Base-by-base conservation (phyloP, 1,284 basidiomycete genomes). In the Moniliella sp. region DNA sequence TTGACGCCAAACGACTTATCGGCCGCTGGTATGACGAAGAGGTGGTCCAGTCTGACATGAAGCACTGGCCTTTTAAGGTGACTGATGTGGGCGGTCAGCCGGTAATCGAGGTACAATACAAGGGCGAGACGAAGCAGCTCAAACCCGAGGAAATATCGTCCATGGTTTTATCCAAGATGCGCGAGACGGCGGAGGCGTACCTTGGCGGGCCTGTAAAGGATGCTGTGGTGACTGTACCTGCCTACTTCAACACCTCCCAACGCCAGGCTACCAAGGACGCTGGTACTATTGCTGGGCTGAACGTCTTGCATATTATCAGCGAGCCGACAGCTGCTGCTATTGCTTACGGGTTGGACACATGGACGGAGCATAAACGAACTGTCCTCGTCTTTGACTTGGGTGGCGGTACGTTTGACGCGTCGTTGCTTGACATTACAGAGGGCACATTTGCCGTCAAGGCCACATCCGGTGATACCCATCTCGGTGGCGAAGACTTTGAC, bases 371-470 rank as follows among this genome's bases (percentile, higher is more conserved):
- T 21, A 54, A 97, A 73, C 84, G 84, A 70, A 93, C 88, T 63
- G 88, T 99, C 41, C 75, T 99, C 63, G 94, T 99, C 65, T 99
- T 93, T 73, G 88, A 99, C 71, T 72, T 99, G 43, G 88, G 88
- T 63, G 88, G 88, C 72, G n/a, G 91, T 61, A 73, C 71, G 42
- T 73, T 73, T 65, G 71, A 72, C 68, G 70, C 72, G 40, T 73
- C 71, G 36, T 66, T 73, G 40, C 65, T 73, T 34, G 67, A 69
- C 61, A 71, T 73, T 62, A 66, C 67, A 34, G 70, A 68, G 66
- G 86, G 84, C 65, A 84, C 94, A 65, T 97, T 94, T 68, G 86
- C 91, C 66, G 86, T 94, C 65, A 88, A 91, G 70, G 83, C 88
- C 42, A 94, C 86, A 43, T 86, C 88, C 42, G 88, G 86, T 73